Base-by-base conservation (phyloP, 805 yeast species). In the Lipomyces anomalus region DNA sequence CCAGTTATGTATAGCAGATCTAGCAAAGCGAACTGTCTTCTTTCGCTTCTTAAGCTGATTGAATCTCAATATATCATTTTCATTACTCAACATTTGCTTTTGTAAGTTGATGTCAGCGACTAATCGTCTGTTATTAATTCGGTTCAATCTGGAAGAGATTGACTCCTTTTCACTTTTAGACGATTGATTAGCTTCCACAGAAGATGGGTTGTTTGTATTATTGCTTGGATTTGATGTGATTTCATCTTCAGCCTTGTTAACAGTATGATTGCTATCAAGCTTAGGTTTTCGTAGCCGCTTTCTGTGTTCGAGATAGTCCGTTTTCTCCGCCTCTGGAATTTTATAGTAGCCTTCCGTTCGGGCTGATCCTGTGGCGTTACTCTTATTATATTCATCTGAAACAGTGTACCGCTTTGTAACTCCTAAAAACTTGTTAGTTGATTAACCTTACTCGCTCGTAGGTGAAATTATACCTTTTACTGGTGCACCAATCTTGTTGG, bases 1-100 rank as follows among this genome's bases (percentile, higher is more conserved):
- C 98, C 98, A 92, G 60, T 90, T 87, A 64, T 92, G 98, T 59
- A 92, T 92, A 0, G 97, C 95, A 2, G 97, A 88, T 43, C 97
- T 73, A 0, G 97, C 97, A 71, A 89, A 89, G n/a, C 92, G 82
- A 6, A 90, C 97, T 0, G 95, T 95, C 60, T 90, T 90, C 64
- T 83, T 85, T 52, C 97, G 75, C 61, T 86, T 88, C 54, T 86
- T 84, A 57, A 90, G 74, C 52, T 90, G 94, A 62, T 89, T 90
- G 66, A 87, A 74, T 36, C 85, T 82, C 55, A 89, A 68, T 4
- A 85, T 74, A 58, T 87, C 97, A 1, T 84, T 80, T 57, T 85
- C 94, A 2, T 86, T 73, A 35, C 58, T 51, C 56, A 85, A 73
- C 57, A 79, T 76, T 53, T 80, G 84, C 56, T 78, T 78, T 55